Percentiles rank a stretch among this genome's conserved stretches.
These are phyloP conservation scores for Pigoraptor vietnamica DNA, from an alignment of 78 protist species.

Conservation along the genomic window DNA sequence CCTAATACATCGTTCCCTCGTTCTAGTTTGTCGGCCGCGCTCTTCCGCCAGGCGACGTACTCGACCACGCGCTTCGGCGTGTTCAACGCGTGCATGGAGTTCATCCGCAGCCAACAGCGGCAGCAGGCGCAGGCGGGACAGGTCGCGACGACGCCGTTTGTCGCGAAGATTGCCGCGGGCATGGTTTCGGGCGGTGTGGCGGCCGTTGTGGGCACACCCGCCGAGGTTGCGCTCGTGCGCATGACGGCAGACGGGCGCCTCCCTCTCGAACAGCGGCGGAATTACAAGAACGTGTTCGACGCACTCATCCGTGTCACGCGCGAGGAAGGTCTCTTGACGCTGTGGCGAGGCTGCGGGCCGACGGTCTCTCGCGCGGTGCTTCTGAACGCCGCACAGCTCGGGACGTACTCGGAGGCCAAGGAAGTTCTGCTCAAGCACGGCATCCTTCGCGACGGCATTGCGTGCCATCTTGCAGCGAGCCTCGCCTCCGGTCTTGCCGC, in stretches of 20 bases:
- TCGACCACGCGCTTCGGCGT: slow-evolving; percentile 29
- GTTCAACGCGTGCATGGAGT: background rate
- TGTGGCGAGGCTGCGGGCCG: slow-evolving; percentile 14
- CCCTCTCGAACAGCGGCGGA: slow-evolving; percentile 41
- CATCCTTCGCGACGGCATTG: background rate
- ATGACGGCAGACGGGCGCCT: slow-evolving; percentile 41
- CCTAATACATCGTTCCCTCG: no score
- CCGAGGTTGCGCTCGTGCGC: slow-evolving; percentile 46
- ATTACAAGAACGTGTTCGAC: slow-evolving; percentile 55
- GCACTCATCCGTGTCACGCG: slow-evolving; percentile 63
- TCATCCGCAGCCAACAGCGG: background rate
- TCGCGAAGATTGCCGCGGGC: background rate
- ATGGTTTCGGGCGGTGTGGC: slow-evolving; percentile 28
- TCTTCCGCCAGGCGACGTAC: slow-evolving; percentile 32
- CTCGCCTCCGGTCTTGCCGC: background rate
- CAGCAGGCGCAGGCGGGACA: background rate
- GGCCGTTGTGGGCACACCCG: slow-evolving; percentile 38
- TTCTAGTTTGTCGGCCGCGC: slow-evolving; percentile 15
- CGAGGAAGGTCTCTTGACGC: slow-evolving; percentile 56
- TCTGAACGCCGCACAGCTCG: slow-evolving; percentile 5
- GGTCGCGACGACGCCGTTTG: background rate
- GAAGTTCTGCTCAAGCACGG: background rate
- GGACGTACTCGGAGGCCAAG: slow-evolving; percentile 8
- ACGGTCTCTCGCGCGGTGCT: slow-evolving; percentile 8
- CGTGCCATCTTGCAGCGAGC: background rate